Evolutionary conservation across 2,329 filamentous ascomycete genomes (phyloP).

Genomic region (Magnaporthales sp.): DNA sequence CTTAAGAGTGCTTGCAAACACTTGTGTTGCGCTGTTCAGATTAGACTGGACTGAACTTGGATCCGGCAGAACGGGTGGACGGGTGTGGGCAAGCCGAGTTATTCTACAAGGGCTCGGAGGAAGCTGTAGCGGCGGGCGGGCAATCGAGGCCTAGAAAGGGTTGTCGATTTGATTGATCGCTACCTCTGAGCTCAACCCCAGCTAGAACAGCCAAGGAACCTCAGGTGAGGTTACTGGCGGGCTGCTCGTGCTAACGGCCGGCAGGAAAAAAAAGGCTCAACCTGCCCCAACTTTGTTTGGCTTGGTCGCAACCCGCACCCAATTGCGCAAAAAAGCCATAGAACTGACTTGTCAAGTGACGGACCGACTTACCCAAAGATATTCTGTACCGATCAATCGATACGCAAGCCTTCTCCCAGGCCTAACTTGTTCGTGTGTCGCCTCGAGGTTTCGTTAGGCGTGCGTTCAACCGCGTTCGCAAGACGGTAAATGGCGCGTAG

Average conservation of each 20-base stretch:
- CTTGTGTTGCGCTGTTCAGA: not conserved
- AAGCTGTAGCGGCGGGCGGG: not conserved
- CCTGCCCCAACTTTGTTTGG: not conserved
- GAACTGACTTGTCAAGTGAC: not conserved
- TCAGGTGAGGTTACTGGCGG: not conserved
- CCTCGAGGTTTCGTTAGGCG: not conserved
- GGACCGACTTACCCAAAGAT: not conserved
- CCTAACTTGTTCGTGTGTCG: not conserved
- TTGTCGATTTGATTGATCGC: not conserved
- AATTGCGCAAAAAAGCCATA: not conserved
- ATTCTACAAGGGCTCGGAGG: not conserved
- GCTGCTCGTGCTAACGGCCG: not conserved
- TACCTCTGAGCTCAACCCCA: not conserved
- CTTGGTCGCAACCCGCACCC: not conserved
- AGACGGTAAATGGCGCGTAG: not conserved
- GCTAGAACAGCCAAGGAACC: not conserved
- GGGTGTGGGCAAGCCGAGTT: not conserved
- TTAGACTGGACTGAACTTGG: not conserved
- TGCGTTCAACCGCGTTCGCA: not conserved
- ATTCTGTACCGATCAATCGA: not conserved
- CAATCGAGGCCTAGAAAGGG: not conserved
- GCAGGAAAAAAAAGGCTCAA: not conserved
- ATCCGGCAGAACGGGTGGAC: not conserved
- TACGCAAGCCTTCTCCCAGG: not conserved
- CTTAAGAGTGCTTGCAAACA: not conserved